Evolutionary conservation across 73 alveolate species (phyloP).

Genomic region (Blepharisma stoltei): DNA sequence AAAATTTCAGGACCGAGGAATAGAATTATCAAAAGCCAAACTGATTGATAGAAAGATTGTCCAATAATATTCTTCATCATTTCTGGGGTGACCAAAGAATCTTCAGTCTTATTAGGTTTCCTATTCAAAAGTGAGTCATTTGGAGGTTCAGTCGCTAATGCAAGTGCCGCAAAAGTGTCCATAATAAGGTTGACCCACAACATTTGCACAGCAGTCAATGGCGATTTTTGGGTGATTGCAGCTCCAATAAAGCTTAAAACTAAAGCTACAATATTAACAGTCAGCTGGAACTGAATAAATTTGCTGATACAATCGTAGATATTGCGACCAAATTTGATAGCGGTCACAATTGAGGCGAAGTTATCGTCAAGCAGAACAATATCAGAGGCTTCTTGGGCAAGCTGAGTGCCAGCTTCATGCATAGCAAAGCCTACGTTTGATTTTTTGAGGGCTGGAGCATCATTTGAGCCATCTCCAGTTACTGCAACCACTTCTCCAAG

Average conservation of each 20-base stretch:
- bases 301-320: constrained; percentile 86
- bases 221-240: constrained; percentile 74
- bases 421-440: constrained; percentile 98
- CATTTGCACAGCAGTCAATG: constrained; percentile 84
- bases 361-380: constrained; percentile 84
- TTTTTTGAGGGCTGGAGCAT: constrained; percentile 93
- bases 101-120: constrained; percentile 71
- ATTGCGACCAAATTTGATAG: constrained; percentile 87
- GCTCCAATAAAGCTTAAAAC: constrained; percentile 85
- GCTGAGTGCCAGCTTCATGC: constrained; percentile 97
- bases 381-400: constrained; percentile 96
- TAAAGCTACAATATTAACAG: constrained; percentile 82
- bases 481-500: constrained; percentile 89
- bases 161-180: constrained; percentile 90
- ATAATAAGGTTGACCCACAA: constrained; percentile 85
- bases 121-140: constrained; percentile 68
- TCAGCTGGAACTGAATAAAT: constrained; percentile 81
- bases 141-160: constrained; percentile 89
- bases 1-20: constrained; percentile 67
- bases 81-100: constrained; percentile 71
- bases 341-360: constrained; percentile 79
- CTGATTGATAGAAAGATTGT: constrained; percentile 67
- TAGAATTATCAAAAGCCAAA: constrained; percentile 54
- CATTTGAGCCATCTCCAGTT: constrained; percentile 99
- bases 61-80: constrained; percentile 79